Evolutionary conservation across 2,329 filamentous ascomycete species (phyloP), one percentile per base, ranked within the genome.

Genomic region (Leptosphaerulina australis): DNA sequence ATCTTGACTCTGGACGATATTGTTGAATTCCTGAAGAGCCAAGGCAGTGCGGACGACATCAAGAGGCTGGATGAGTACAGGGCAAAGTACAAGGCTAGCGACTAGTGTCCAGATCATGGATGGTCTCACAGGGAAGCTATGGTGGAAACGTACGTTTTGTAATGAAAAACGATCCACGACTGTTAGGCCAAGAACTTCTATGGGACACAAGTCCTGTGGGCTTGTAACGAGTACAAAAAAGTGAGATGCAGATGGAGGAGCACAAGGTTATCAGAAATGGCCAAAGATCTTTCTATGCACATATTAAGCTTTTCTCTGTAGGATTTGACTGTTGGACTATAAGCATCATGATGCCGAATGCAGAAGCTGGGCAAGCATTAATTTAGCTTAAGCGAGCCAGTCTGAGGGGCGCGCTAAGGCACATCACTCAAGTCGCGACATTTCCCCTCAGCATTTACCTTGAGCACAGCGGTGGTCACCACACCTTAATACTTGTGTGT

Each of bases 1-100:
- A 94, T 97, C 59, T 74, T 96, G 64, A 93, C 87, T 31, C 80
- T 97, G 59, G 84, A 91, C 66, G 91, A 97, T 73, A 85, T 97
- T 62, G 71, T 79, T 39, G 72, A 71, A 54, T 78, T 73, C 43
- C 61, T 79, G 62, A 73, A 71, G 66, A 67, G 68, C 25, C 59
- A 76, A 58, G 78, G 77, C 1, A 72, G 72, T 36, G 70, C 73
- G 39, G 76, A 77, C 14, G 77, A 81, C 58, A 59, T 80, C 41
- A 72, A 69, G 64, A 66, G 66, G 40, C 43, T 75, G 44, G 66
- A 74, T 44, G 73, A 73, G 56, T 75, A 75, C 45, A 51, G 72
- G 38, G 67, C 58, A 6, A 74, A 73, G 60, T 75, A 75, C 55
- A 68, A 60, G 57, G 72, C 73, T 14, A 74, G 64, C 49, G 72